These are phyloP conservation scores for Orbilia quercus DNA, from an alignment of 2,329 filamentous ascomycete genomes.

Conservation along the genomic window DNA sequence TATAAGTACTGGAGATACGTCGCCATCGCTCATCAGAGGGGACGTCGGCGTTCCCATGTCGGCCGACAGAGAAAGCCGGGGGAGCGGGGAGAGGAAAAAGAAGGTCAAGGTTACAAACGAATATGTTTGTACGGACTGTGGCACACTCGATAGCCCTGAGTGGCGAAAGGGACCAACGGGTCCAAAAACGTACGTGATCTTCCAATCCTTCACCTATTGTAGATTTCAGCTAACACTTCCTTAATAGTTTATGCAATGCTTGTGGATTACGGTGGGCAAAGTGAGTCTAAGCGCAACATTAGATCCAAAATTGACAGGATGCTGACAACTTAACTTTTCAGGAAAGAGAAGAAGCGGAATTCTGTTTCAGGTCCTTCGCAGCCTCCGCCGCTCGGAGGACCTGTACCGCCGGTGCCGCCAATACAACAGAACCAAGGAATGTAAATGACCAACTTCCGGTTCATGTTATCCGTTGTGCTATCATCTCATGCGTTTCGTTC, in stretches of 20 bases:
- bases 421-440: constrained; percentile 19
- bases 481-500: constrained; percentile 21
- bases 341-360: constrained; percentile 60
- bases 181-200: constrained; percentile 74
- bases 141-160: constrained; percentile 92
- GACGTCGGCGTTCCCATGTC: constrained; percentile 88
- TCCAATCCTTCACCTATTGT: not conserved
- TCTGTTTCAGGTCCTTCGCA: constrained; percentile 57
- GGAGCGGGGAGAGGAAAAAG: constrained; percentile 80
- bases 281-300: constrained; percentile 63
- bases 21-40: constrained; percentile 82
- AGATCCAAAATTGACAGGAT: not conserved
- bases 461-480: constrained; percentile 12
- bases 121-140: constrained; percentile 95
- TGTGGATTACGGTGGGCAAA: constrained; percentile 82
- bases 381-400: constrained; percentile 35
- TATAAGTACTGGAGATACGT: constrained; percentile 85
- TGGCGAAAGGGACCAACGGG: constrained; percentile 95
- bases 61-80: constrained; percentile 77
- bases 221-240: constrained; percentile 2
- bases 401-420: constrained; percentile 32
- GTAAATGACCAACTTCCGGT: constrained; percentile 9
- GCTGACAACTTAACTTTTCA: constrained; percentile 28
- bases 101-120: constrained; percentile 86
- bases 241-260: constrained; percentile 78